Conservation (phyloP, 2,329 filamentous ascomycete species). For the Sporothrix pseudoabietina region DNA sequence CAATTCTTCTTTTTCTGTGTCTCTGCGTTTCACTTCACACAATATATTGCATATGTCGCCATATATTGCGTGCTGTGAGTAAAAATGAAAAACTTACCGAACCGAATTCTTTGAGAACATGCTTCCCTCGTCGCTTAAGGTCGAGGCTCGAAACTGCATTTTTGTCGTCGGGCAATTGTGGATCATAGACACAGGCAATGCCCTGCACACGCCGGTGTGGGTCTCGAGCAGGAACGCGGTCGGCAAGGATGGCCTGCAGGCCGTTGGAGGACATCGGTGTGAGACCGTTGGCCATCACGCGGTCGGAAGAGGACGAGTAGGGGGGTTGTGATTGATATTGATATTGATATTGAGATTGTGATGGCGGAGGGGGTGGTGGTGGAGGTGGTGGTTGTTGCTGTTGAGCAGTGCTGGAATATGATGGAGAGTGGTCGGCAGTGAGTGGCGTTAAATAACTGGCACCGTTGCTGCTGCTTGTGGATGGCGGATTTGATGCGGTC, state of each 20-base stretch:
- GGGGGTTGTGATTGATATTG: not conserved
- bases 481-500: conserved; percentile 41
- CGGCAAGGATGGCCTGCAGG: conserved; percentile 33
- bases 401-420: conserved; percentile 36
- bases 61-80: not conserved
- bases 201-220: conserved; percentile 57
- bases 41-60: not conserved
- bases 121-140: conserved; percentile 58
- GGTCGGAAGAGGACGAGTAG: conserved; percentile 25
- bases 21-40: conserved; percentile 13
- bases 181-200: conserved; percentile 63
- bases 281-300: conserved; percentile 39
- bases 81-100: conserved; percentile 59
- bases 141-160: conserved; percentile 50
- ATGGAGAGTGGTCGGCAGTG: conserved; percentile 56
- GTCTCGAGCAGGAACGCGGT: conserved; percentile 60
- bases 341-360: conserved; percentile 38
- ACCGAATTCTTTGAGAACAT: conserved; percentile 65
- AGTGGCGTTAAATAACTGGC: conserved; percentile 55
- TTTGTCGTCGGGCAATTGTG: conserved; percentile 52
- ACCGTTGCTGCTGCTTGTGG: conserved; percentile 44
- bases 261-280: not conserved
- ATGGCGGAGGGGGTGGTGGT: conserved; percentile 51
- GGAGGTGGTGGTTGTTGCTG: conserved; percentile 44
- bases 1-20: not conserved